These are phyloP conservation scores for Helicostylum pulchrum DNA, from an alignment of 192 early-diverging fungal species.

Conservation along the genomic window DNA sequence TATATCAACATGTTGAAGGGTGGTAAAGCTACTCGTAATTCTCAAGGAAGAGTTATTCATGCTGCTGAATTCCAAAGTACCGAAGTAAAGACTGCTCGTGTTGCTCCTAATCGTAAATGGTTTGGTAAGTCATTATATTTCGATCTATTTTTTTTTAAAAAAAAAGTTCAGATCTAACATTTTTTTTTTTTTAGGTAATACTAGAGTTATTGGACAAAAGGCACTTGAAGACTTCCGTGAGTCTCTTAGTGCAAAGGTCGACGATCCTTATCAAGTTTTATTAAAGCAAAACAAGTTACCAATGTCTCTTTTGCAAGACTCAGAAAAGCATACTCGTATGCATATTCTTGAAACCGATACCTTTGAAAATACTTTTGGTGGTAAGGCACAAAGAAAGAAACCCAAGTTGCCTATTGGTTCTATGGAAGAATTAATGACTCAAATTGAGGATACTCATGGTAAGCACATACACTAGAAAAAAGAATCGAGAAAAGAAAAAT, in stretches of 20 bases:
- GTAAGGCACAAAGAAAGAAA: constrained; percentile 90
- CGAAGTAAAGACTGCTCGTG: constrained; percentile 72
- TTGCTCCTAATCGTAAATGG: constrained; percentile 95
- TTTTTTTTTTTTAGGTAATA: constrained; percentile 66
- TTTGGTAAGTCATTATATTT: constrained; percentile 63
- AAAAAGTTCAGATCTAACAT: background rate
- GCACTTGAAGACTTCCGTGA: constrained; percentile 90
- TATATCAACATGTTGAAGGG: constrained; percentile 92
- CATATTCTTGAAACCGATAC: constrained; percentile 94
- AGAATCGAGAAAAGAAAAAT: background rate
- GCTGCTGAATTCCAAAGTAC: constrained; percentile 85
- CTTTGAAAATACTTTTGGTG: constrained; percentile 91
- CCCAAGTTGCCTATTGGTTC: constrained; percentile 77
- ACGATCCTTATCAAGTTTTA: constrained; percentile 96
- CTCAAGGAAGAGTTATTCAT: constrained; percentile 88
- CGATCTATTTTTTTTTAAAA: no score
- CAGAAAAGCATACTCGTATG: constrained; percentile 71
- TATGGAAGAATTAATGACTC: constrained; percentile 76
- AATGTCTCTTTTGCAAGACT: constrained; percentile 84
- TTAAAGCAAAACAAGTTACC: constrained; percentile 94
- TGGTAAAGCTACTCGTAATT: constrained; percentile 78
- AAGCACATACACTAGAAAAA: constrained; percentile 37
- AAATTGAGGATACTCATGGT: constrained; percentile 64
- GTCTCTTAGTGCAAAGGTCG: constrained; percentile 77
- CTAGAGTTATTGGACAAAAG: constrained; percentile 93